phyloP scores from a whole-genome alignment of 306 rosid species.

The Crotalaria pallida region DNA sequence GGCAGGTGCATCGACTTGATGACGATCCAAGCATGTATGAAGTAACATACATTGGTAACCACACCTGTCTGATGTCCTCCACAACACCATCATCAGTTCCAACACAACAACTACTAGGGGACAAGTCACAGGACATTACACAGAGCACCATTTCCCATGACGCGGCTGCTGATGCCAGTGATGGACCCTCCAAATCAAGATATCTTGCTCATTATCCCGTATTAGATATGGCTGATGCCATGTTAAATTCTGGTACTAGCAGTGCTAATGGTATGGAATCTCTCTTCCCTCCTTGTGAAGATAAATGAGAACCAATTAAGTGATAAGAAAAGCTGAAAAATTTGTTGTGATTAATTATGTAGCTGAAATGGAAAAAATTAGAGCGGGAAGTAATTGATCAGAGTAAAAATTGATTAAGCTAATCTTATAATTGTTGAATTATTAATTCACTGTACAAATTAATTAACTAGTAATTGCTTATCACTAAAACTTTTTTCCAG shows the following conservation, averaged over 20 bases:
- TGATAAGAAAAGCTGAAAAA: conserved; percentile 20
- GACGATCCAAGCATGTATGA: conserved; percentile 39
- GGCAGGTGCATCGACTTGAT: conserved; percentile 60
- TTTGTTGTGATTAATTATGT: not conserved
- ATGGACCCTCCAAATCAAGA: conserved; percentile 26
- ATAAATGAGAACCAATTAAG: conserved; percentile 30
- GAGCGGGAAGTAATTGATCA: too few relatives aligned
- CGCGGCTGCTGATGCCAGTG: not conserved
- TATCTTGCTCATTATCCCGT: conserved; percentile 34
- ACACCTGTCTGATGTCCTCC: conserved; percentile 66
- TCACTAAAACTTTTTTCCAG: too few relatives aligned
- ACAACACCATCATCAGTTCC: conserved; percentile 61
- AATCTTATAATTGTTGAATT: too few relatives aligned
- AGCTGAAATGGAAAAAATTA: not conserved
- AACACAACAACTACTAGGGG: conserved; percentile 14
- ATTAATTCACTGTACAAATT: too few relatives aligned
- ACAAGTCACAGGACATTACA: too few relatives aligned
- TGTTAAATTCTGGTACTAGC: conserved; percentile 62
- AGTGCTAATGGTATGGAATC: conserved; percentile 54
- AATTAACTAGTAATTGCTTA: too few relatives aligned
- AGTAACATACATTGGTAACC: conserved; percentile 46
- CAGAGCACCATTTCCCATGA: not conserved
- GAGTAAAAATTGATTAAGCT: too few relatives aligned
- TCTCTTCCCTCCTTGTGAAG: conserved; percentile 35
- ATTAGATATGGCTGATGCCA: conserved; percentile 53